A percentile compares a stretch with the other conserved stretches of the same genome.
phyloP scores from a whole-genome alignment of 345 rosid genomes.

The Hypericum androsaemum region DNA sequence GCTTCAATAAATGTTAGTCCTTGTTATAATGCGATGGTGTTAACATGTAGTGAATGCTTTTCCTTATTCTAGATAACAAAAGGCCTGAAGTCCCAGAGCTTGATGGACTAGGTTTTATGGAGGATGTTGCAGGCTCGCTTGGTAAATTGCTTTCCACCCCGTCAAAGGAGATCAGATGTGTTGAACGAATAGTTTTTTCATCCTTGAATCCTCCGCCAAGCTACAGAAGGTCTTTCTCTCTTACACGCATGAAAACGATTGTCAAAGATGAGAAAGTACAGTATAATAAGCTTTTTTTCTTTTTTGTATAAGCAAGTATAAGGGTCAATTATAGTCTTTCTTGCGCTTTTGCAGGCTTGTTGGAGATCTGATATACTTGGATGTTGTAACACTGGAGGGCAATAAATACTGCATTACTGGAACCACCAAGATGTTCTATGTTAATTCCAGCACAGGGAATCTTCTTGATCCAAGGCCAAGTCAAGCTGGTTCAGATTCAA shows the following conservation, averaged over 20 bases:
- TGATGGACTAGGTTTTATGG: conserved; percentile 95
- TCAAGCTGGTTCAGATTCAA: conserved; percentile 68
- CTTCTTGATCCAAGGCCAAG: conserved; percentile 73
- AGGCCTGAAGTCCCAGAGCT: conserved; percentile 68
- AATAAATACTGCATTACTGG: conserved; percentile 76
- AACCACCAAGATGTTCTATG: conserved; percentile 73
- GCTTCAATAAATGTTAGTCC: conserved; percentile 2
- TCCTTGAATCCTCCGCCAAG: conserved; percentile 98
- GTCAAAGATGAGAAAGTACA: too few species aligned
- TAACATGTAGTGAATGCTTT: conserved; percentile 8
- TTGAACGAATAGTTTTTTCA: conserved; percentile 83
- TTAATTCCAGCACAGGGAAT: conserved; percentile 74
- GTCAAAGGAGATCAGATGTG: conserved; percentile 62
- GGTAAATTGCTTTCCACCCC: conserved; percentile 53
- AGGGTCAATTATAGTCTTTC: not conserved
- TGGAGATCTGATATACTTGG: conserved; percentile 93
- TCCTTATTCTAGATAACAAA: conserved; percentile 42
- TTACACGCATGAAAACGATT: not conserved
- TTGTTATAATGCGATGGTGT: conserved; percentile 2
- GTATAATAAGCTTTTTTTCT: not conserved
- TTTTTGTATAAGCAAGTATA: not conserved
- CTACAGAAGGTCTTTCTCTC: conserved; percentile 54
- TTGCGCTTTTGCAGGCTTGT: conserved; percentile 51
- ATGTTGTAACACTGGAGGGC: conserved; percentile 78
- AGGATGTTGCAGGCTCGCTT: conserved; percentile 71